A percentile compares a stretch with the other conserved stretches of the same genome.
These are phyloP conservation scores for Coemansia asiatica DNA, from an alignment of 192 early-diverging fungal genomes.

Conservation along the genomic window DNA sequence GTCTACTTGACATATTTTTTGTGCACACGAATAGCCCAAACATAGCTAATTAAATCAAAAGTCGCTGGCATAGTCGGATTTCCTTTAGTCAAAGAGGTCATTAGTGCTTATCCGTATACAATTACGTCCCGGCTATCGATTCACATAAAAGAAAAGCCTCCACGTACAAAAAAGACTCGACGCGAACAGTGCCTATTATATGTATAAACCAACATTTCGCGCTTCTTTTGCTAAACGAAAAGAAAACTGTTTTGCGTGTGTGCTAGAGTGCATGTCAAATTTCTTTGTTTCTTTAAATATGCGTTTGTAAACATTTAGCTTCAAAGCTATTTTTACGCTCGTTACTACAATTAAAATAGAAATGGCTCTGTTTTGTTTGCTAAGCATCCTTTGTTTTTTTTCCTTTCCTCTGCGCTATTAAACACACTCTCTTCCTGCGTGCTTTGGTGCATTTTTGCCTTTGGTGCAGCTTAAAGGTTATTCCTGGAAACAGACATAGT, in stretches of 20 bases:
- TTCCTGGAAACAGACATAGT: slow-evolving; percentile 3
- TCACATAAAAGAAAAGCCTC: not conserved
- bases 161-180: not conserved
- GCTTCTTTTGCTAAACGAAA: not conserved
- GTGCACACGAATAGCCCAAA: not conserved
- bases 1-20: slow-evolving; percentile 3
- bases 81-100: not conserved
- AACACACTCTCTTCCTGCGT: not conserved
- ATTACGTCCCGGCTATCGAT: not conserved
- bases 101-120: slow-evolving; percentile 3
- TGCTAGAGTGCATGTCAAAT: not conserved
- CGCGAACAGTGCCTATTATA: not conserved
- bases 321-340: not conserved
- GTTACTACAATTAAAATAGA: not conserved
- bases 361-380: not conserved
- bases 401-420: not conserved
- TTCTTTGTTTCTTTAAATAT: slow-evolving; percentile 3
- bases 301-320: not conserved
- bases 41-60: slow-evolving; percentile 8
- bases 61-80: slow-evolving; percentile 2
- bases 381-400: not conserved
- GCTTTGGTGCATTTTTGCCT: slow-evolving; percentile 6
- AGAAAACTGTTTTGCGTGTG: not conserved
- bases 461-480: slow-evolving; percentile 2
- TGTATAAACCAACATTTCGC: not conserved